Conservation (phyloP, 495 filamentous ascomycete species). For the Pseudoneurospora amorphoporcata region DNA sequence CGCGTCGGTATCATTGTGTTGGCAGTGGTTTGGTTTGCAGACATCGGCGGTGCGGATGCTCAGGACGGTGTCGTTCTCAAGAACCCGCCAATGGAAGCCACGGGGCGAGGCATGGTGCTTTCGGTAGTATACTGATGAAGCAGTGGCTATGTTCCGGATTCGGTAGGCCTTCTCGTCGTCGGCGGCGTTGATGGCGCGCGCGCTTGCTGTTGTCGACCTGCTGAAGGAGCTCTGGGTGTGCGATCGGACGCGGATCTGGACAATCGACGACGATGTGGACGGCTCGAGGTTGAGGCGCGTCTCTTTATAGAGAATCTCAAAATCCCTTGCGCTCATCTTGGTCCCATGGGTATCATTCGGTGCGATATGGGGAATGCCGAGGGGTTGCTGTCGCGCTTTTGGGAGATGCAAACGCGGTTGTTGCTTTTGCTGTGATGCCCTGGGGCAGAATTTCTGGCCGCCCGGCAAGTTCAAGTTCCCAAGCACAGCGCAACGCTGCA, state of each 20-base stretch:
- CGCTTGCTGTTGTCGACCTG: conserved; percentile 13
- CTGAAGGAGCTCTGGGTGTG: conserved; percentile 27
- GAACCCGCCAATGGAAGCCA: conserved; percentile 79
- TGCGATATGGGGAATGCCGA: conserved; percentile 10
- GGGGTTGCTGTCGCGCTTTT: conserved; percentile 13
- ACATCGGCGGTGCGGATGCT: conserved; percentile 78
- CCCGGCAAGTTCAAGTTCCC: conserved; percentile 10
- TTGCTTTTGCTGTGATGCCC: conserved; percentile 8
- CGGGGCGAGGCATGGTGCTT: conserved; percentile 62
- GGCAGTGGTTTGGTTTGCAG: conserved; percentile 37
- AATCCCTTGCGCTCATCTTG: conserved; percentile 34
- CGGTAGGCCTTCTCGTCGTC: conserved; percentile 70
- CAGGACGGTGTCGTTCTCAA: conserved; percentile 69
- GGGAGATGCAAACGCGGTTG: conserved; percentile 13
- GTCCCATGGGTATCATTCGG: conserved; percentile 21
- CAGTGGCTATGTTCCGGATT: conserved; percentile 58
- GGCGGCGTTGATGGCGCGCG: conserved; percentile 20
- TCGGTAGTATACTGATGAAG: conserved; percentile 78
- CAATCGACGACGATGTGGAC: conserved; percentile 52
- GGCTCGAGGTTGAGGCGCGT: conserved; percentile 74
- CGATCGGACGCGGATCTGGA: conserved; percentile 62
- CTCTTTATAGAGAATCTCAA: conserved; percentile 65
- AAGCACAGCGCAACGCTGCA: background rate
- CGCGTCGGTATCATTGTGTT: conserved; percentile 50
- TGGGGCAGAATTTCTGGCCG: conserved; percentile 19